These are phyloP conservation scores for Hibiscus mutabilis DNA, from an alignment of 345 rosid species.

Conservation along the genomic window DNA sequence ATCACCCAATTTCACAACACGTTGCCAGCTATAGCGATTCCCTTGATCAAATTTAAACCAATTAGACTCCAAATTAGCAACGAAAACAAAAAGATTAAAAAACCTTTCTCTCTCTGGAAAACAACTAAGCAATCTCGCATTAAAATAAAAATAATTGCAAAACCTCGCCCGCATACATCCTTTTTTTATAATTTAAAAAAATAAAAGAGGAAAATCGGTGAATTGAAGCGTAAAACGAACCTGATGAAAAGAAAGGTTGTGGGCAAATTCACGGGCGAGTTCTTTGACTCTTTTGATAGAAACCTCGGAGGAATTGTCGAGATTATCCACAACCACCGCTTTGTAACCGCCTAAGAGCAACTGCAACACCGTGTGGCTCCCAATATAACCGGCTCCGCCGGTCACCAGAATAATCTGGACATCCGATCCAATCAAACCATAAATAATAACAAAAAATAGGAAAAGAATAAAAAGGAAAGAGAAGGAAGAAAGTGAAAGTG, in stretches of 20 bases:
- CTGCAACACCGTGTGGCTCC: constrained; percentile 94
- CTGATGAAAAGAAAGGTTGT: constrained; percentile 59
- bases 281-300: constrained; percentile 56
- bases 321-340: constrained; percentile 71
- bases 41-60: background rate
- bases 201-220: background rate
- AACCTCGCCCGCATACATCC: background rate
- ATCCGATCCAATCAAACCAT: constrained; percentile 5
- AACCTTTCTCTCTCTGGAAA: background rate
- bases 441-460: background rate
- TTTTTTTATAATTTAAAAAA: background rate
- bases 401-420: constrained; percentile 61
- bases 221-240: constrained; percentile 21
- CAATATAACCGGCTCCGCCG: constrained; percentile 98
- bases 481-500: constrained; percentile 17
- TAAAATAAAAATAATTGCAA: background rate
- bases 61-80: background rate
- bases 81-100: background rate
- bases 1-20: background rate
- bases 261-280: constrained; percentile 53
- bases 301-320: constrained; percentile 63
- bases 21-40: constrained; percentile 8
- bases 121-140: background rate
- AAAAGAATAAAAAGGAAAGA: constrained; percentile 1
- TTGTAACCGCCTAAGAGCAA: constrained; percentile 59